These are phyloP conservation scores for Trametes elegans DNA, from an alignment of 768 basidiomycete genomes.

Conservation along the genomic window DNA sequence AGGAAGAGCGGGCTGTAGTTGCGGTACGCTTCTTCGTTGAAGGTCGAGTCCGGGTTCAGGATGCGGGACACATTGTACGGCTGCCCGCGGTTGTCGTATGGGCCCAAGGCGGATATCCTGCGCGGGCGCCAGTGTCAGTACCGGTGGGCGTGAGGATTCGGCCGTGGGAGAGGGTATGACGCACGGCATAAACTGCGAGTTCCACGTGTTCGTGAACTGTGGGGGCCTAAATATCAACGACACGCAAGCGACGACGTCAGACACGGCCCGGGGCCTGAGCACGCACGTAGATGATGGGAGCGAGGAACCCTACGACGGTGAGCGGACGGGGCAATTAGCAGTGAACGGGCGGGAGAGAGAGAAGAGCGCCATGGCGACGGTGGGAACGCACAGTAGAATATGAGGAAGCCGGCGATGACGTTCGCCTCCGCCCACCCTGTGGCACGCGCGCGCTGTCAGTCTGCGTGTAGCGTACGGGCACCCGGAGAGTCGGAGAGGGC, in stretches of 20 bases:
- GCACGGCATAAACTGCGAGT: slow-evolving; percentile 56
- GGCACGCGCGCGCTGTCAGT: not conserved
- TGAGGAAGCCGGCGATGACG: slow-evolving; percentile 45
- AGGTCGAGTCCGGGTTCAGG: slow-evolving; percentile 34
- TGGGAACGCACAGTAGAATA: slow-evolving; percentile 39
- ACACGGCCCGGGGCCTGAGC: slow-evolving; percentile 42
- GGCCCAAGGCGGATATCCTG: slow-evolving; percentile 23
- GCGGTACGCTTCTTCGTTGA: slow-evolving; percentile 38
- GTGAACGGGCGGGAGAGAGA: no score
- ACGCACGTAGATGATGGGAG: slow-evolving; percentile 44
- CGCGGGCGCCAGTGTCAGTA: not conserved
- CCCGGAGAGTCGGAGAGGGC: not conserved
- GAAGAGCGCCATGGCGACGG: not conserved
- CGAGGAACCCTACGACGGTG: slow-evolving; percentile 33
- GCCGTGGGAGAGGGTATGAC: slow-evolving; percentile 26
- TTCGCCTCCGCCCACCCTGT: slow-evolving; percentile 72
- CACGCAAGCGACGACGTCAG: slow-evolving; percentile 30
- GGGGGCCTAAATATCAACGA: not conserved
- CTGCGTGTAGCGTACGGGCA: not conserved
- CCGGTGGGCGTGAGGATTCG: not conserved
- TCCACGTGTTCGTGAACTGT: slow-evolving; percentile 47
- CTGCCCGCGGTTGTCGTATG: slow-evolving; percentile 36
- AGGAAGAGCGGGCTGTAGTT: slow-evolving; percentile 46
- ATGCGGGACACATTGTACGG: slow-evolving; percentile 42
- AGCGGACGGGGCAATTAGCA: no score